These are phyloP conservation scores for Mycena rosella DNA, from an alignment of 768 basidiomycete species.

Conservation along the genomic window DNA sequence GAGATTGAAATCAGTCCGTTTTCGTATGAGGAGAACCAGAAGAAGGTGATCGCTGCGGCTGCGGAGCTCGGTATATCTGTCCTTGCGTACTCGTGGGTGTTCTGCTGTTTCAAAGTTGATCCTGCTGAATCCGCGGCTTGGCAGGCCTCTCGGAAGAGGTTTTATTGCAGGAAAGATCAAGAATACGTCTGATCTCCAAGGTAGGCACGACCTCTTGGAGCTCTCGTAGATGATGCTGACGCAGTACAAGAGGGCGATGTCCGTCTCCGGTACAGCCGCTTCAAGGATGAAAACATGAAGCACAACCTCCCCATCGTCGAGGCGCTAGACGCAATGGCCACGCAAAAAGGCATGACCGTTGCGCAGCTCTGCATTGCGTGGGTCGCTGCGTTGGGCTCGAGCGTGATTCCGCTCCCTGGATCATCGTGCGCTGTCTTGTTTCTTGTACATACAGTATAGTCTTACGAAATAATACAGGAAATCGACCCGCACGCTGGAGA, in stretches of 20 bases:
- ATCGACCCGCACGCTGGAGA: slow-evolving; percentile 56
- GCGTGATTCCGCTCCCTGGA: slow-evolving; percentile 66
- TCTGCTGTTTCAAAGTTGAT: background rate
- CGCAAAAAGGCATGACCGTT: slow-evolving; percentile 56
- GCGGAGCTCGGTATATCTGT: slow-evolving; percentile 69
- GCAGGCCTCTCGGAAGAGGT: slow-evolving; percentile 66
- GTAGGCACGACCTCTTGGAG: slow-evolving; percentile 21
- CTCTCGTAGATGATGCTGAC: background rate
- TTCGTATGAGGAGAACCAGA: slow-evolving; percentile 66
- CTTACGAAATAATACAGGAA: slow-evolving; percentile 17
- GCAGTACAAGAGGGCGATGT: slow-evolving; percentile 52
- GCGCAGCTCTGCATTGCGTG: slow-evolving; percentile 61
- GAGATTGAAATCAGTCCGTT: slow-evolving; percentile 80
- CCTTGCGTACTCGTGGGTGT: slow-evolving; percentile 67
- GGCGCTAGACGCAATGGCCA: slow-evolving; percentile 53
- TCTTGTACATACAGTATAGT: no score
- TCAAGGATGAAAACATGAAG: slow-evolving; percentile 60
- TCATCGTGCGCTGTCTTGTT: slow-evolving; percentile 50
- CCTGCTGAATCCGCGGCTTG: slow-evolving; percentile 4
- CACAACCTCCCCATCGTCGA: slow-evolving; percentile 62
- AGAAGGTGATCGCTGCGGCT: slow-evolving; percentile 66
- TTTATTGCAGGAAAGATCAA: slow-evolving; percentile 67
- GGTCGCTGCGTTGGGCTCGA: slow-evolving; percentile 53
- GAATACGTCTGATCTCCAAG: slow-evolving; percentile 49
- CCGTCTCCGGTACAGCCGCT: slow-evolving; percentile 54